phyloP scores from a whole-genome alignment of 148 eudicot genomes.

The Simmondsia chinensis region DNA sequence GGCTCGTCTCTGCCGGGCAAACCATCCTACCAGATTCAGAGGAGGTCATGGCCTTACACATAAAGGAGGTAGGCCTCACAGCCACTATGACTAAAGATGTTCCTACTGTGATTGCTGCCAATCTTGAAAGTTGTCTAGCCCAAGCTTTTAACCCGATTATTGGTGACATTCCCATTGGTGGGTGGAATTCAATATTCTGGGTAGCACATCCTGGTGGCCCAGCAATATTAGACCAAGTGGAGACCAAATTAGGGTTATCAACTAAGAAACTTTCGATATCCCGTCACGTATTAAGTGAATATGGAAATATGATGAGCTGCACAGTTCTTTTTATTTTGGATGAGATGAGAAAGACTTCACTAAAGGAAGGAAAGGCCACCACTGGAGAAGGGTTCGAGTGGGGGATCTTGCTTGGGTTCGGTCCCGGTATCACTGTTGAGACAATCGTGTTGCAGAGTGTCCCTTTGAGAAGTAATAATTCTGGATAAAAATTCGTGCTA shows the following conservation, averaged over 20 bases:
- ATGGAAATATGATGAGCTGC: constrained; percentile 15
- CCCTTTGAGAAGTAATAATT: not conserved
- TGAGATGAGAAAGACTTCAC: constrained; percentile 16
- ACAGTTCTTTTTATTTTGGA: constrained; percentile 12
- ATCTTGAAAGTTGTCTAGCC: not conserved
- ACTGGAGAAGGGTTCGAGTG: constrained; percentile 18
- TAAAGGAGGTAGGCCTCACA: constrained; percentile 12
- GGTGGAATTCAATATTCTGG: constrained; percentile 16
- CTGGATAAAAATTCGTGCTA: no score
- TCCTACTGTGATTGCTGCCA: constrained; percentile 8
- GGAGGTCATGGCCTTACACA: constrained; percentile 10
- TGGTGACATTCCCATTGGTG: no score
- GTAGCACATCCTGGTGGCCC: constrained; percentile 20
- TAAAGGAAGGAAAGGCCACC: constrained; percentile 12
- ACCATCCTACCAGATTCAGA: constrained; percentile 12
- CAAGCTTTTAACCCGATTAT: constrained; percentile 11
- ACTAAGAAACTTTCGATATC: constrained; percentile 7
- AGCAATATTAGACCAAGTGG: constrained; percentile 13
- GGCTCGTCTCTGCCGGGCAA: constrained; percentile 8
- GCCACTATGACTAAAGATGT: constrained; percentile 12
- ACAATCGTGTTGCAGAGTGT: constrained; percentile 14
- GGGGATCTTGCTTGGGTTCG: constrained; percentile 17
- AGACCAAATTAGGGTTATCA: constrained; percentile 7
- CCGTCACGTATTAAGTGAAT: constrained; percentile 6
- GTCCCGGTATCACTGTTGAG: constrained; percentile 16